Evolutionary conservation across 2,329 filamentous ascomycete genomes (phyloP).

Genomic region (Xylariales sp.): DNA sequence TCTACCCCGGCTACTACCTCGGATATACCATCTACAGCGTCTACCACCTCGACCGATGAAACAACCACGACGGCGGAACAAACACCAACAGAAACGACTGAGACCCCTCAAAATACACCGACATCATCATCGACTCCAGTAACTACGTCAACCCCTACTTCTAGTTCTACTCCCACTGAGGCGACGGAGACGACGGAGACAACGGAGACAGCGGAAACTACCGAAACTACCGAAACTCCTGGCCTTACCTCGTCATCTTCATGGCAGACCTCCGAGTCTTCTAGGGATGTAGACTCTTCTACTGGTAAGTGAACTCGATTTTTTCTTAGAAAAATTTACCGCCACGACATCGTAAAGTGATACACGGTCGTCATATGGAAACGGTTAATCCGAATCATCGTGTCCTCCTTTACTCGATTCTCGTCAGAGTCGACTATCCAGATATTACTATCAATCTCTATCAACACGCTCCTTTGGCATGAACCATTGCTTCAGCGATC

Average conservation of each 20-base stretch:
- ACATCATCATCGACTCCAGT: slow-evolving; percentile 30
- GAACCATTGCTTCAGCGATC: not conserved
- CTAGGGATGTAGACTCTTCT: slow-evolving; percentile 9
- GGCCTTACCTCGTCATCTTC: slow-evolving; percentile 17
- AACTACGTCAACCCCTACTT: slow-evolving; percentile 26
- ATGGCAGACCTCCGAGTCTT: slow-evolving; percentile 18
- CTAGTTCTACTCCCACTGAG: slow-evolving; percentile 18
- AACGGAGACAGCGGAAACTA: slow-evolving; percentile 4
- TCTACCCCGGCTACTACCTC: slow-evolving; percentile 32
- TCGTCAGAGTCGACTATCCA: not conserved
- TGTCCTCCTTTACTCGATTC: too few species aligned
- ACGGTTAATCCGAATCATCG: not conserved
- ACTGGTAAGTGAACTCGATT: slow-evolving; percentile 20
- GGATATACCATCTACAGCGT: slow-evolving; percentile 23
- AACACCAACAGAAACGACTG: slow-evolving; percentile 43
- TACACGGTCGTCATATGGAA: too few species aligned
- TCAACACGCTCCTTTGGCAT: not conserved
- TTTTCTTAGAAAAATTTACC: too few species aligned
- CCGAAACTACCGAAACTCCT: slow-evolving; percentile 7
- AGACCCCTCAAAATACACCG: slow-evolving; percentile 24
- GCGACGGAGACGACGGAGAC: slow-evolving; percentile 9
- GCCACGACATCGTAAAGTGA: too few species aligned
- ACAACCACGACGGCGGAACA: slow-evolving; percentile 37
- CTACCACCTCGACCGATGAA: slow-evolving; percentile 24
- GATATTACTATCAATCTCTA: not conserved